These are phyloP conservation scores for Mallotus japonicus DNA, from an alignment of 441 rosid genomes.

Conservation along the genomic window DNA sequence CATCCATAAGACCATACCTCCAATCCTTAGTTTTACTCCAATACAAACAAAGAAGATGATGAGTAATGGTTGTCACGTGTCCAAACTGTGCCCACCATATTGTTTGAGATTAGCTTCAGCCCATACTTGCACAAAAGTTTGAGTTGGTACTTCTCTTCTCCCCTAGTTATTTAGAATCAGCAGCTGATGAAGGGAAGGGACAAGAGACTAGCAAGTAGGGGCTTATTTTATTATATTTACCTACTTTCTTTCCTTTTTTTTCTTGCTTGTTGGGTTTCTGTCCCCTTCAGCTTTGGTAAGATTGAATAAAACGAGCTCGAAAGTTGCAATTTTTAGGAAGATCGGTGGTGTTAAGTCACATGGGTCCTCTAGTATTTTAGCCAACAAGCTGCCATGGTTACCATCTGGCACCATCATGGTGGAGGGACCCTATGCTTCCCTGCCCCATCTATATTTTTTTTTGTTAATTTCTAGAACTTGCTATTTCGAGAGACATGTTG, in stretches of 20 bases:
- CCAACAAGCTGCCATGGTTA: background rate
- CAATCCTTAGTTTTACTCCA: background rate
- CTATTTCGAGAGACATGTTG: background rate
- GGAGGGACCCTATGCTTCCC: conserved; percentile 13
- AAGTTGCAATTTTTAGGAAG: background rate
- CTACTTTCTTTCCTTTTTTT: background rate
- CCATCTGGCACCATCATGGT: background rate
- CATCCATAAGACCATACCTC: no score
- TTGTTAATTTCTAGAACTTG: background rate
- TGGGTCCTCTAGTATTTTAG: background rate
- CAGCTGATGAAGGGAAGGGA: background rate
- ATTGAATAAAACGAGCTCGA: no score
- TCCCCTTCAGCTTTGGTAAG: no score
- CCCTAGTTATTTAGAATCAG: no score
- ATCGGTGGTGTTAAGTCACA: background rate
- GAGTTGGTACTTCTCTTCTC: background rate
- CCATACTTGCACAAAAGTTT: background rate
- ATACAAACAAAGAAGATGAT: background rate
- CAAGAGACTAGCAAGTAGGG: background rate
- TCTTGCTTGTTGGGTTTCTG: background rate
- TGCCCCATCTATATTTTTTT: background rate
- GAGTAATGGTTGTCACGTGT: conserved; percentile 16
- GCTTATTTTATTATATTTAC: no score
- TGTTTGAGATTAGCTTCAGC: background rate
- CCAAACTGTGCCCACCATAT: background rate